Percentiles rank a stretch among this genome's conserved stretches.
phyloP scores from a whole-genome alignment of 331 rosid species.

The Acacia pycnantha region DNA sequence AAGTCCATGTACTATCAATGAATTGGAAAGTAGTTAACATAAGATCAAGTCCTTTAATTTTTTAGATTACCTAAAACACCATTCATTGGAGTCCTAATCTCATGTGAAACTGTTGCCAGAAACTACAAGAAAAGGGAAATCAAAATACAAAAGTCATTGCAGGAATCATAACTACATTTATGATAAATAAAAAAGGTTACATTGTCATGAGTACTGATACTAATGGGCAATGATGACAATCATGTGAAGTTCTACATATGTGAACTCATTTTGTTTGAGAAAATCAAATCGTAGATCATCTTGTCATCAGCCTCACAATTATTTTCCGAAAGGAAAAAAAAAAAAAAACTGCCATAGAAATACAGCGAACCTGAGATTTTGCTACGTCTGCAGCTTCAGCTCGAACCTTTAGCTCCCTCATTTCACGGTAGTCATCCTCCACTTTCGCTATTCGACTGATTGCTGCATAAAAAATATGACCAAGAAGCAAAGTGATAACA shows the following conservation, averaged over 20 bases:
- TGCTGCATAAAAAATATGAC: slow-evolving; percentile 81
- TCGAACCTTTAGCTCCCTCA: slow-evolving; percentile 68
- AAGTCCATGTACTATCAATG: slow-evolving; percentile 25
- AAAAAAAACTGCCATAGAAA: slow-evolving; percentile 23
- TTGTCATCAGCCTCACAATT: background rate
- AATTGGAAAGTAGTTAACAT: background rate
- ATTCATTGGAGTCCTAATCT: slow-evolving; percentile 99
- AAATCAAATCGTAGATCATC: background rate
- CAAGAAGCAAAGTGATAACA: slow-evolving; percentile 79
- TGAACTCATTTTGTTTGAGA: background rate
- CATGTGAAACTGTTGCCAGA: slow-evolving; percentile 97
- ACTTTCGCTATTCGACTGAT: slow-evolving; percentile 78
- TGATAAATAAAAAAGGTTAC: background rate
- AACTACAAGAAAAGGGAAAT: slow-evolving; percentile 57
- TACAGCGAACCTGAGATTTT: slow-evolving; percentile 76
- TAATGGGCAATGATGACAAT: slow-evolving; percentile 13
- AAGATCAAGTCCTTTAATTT: slow-evolving; percentile 21
- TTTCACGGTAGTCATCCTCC: slow-evolving; percentile 67
- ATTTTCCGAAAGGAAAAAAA: background rate
- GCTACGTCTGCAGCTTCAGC: slow-evolving; percentile 99
- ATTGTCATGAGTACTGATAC: background rate
- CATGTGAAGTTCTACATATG: slow-evolving; percentile 18
- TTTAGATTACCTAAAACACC: slow-evolving; percentile 80
- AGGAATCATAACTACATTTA: background rate
- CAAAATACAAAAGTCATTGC: slow-evolving; percentile 18